Evolutionary conservation across 2,329 filamentous ascomycete species (phyloP).

Genomic region (Uncinocarpus reesii): DNA sequence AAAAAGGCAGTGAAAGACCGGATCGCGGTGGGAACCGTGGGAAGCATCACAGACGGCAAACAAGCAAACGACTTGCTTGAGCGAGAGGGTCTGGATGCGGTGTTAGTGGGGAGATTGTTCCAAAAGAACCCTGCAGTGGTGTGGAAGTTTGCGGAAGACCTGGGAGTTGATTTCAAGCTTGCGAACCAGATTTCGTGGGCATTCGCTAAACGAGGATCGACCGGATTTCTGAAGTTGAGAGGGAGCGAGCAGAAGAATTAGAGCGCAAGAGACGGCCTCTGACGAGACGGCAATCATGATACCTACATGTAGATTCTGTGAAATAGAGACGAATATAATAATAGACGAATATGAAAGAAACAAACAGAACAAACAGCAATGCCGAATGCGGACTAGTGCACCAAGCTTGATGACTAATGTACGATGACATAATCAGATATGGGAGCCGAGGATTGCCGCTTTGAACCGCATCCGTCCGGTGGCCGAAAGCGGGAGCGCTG

Average conservation of each 20-base stretch:
- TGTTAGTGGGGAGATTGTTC: constrained; percentile 64
- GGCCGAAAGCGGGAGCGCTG: no score
- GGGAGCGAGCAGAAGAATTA: constrained; percentile 12
- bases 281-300: no score
- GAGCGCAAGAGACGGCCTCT: neutral
- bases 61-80: constrained; percentile 55
- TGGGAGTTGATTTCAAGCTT: constrained; percentile 61
- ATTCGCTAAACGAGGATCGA: constrained; percentile 39
- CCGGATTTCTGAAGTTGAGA: constrained; percentile 4
- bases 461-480: neutral
- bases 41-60: constrained; percentile 58
- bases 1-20: constrained; percentile 63
- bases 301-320: neutral
- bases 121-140: constrained; percentile 73
- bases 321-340: no score
- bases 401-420: no score
- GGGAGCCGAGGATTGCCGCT: neutral
- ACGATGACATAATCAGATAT: neutral
- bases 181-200: constrained; percentile 61
- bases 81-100: constrained; percentile 52
- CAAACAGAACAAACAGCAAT: no score
- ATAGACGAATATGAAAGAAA: no score
- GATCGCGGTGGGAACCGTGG: constrained; percentile 64
- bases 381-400: no score
- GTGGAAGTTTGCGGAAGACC: constrained; percentile 59